Evolutionary conservation across 441 rosid species (phyloP).

Genomic region (Codiaeum variegatum): DNA sequence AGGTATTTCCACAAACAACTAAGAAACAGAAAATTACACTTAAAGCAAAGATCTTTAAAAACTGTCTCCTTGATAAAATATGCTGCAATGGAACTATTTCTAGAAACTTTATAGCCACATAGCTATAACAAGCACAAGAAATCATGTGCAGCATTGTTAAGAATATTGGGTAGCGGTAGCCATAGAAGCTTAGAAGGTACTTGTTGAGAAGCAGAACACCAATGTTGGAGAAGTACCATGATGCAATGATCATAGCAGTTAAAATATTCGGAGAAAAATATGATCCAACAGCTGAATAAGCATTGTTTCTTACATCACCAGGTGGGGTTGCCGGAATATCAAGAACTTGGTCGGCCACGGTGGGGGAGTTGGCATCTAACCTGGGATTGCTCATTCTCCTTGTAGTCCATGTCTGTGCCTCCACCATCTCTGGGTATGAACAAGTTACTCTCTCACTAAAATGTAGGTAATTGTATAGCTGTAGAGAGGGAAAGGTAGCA

Average conservation of each 20-base stretch:
- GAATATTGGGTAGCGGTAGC: slow-evolving; percentile 85
- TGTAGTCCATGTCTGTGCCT: slow-evolving; percentile 95
- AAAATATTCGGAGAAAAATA: slow-evolving; percentile 46
- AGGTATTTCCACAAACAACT: slow-evolving; percentile 92
- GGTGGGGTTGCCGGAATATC: slow-evolving; percentile 92
- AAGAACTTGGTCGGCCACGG: slow-evolving; percentile 43
- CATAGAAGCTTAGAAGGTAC: slow-evolving; percentile 83
- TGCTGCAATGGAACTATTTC: slow-evolving; percentile 81
- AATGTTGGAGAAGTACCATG: slow-evolving; percentile 89
- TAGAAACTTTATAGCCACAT: slow-evolving; percentile 59
- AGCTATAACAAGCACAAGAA: slow-evolving; percentile 82
- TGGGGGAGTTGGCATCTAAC: slow-evolving; percentile 36
- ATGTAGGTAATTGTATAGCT: not conserved
- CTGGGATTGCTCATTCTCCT: slow-evolving; percentile 96
- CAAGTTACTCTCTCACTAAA: slow-evolving; percentile 4
- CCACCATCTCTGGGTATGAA: slow-evolving; percentile 51
- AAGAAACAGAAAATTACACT: slow-evolving; percentile 83
- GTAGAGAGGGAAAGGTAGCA: slow-evolving; percentile 19
- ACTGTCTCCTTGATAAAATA: slow-evolving; percentile 70
- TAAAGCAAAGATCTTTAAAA: slow-evolving; percentile 77
- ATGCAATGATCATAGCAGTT: slow-evolving; percentile 72
- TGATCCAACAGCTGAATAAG: slow-evolving; percentile 33
- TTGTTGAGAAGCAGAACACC: slow-evolving; percentile 90
- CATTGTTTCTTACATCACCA: slow-evolving; percentile 53
- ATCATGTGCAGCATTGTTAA: slow-evolving; percentile 88